Evolutionary conservation across 1,139 yeast species (phyloP).

Genomic region (Pneumocystis wakefieldiae): DNA sequence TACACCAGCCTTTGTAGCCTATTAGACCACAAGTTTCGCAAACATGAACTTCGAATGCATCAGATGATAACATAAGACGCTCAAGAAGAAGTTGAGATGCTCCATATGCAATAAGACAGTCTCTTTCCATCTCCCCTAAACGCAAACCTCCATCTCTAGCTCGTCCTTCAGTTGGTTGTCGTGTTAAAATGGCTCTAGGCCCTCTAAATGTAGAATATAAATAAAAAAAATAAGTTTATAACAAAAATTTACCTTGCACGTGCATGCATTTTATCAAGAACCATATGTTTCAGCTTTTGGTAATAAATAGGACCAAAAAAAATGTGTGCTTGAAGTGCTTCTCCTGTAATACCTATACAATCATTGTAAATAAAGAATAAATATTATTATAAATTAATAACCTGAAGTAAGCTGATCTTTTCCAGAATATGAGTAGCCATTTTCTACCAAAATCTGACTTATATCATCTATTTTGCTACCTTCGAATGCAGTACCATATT

Average conservation of each 20-base stretch:
- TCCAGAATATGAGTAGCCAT: constrained; percentile 90
- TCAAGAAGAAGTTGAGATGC: constrained; percentile 90
- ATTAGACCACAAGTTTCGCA: constrained; percentile 93
- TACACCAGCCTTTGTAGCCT: constrained; percentile 98
- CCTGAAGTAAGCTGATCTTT: constrained; percentile 88
- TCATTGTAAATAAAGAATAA: neutral
- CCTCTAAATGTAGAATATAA: constrained; percentile 37
- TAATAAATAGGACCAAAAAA: constrained; percentile 97
- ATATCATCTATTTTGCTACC: constrained; percentile 90
- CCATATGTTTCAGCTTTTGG: constrained; percentile 98
- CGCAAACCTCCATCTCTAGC: constrained; percentile 98
- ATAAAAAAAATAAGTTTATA: neutral
- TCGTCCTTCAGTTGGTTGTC: constrained; percentile 99
- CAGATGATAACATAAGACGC: constrained; percentile 91
- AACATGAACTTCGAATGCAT: constrained; percentile 92
- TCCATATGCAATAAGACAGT: constrained; percentile 98
- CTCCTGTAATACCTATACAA: constrained; percentile 74
- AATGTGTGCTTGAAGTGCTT: constrained; percentile 88
- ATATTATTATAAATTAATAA: neutral
- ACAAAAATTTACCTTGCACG: constrained; percentile 43
- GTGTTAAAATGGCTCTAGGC: constrained; percentile 91
- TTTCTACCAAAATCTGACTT: constrained; percentile 80
- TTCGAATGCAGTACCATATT: constrained; percentile 96
- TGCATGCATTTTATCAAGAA: constrained; percentile 96
- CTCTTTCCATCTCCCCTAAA: constrained; percentile 99